Base-by-base conservation (phyloP, 1,139 yeast species). In the Protomyces macrosporus region DNA sequence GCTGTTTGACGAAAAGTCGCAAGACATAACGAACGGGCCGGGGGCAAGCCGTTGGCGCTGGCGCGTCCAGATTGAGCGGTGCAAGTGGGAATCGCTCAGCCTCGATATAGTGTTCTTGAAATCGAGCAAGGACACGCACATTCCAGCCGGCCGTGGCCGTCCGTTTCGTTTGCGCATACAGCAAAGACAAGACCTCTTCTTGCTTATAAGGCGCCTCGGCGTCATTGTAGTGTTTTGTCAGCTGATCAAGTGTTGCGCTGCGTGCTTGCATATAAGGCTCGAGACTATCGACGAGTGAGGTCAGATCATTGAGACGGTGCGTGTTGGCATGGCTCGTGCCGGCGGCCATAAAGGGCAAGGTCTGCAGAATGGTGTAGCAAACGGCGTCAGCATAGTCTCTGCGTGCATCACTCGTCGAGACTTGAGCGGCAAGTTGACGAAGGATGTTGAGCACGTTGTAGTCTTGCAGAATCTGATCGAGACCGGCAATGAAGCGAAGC, bases 401-500 rank as follows among this genome's bases (percentile, higher is more conserved):
- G 77, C 67, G 90, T 74, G 55, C 89, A 78, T 67, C 81, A 83
- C 60, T 76, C 77, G 70, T 23, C 37, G 32, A 23, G 55, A 32
- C 9, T 53, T 37, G 12, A 30, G 33, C 6, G 56, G 32, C 4
- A 69, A 65, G 5, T 76, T 89, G 65, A 87, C 75, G 6, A 81
- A 85, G 53, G 84, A 77, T 0, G 93, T 82, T 58, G 81, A 72
- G 7, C 77, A 77, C 67, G 89, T 75, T 55, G 90, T 78, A 67
- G 81, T 84, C 60, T 76, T 77, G 70, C 32, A 85, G 82, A 4
- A 88, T 73, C 52, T 76, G 90, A 88, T 1, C 84, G 75, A 66
- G 89, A 76, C 9, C 86, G 75, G 89, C 84, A 68, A 90, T 77
- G 69, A 90, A 84, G 71, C 97, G 83, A 67, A 89, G 73, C 36